Evolutionary conservation across 2,329 filamentous ascomycete species (phyloP), one percentile per base, ranked within the genome.

Genomic region (Malbranchea zuffiana): DNA sequence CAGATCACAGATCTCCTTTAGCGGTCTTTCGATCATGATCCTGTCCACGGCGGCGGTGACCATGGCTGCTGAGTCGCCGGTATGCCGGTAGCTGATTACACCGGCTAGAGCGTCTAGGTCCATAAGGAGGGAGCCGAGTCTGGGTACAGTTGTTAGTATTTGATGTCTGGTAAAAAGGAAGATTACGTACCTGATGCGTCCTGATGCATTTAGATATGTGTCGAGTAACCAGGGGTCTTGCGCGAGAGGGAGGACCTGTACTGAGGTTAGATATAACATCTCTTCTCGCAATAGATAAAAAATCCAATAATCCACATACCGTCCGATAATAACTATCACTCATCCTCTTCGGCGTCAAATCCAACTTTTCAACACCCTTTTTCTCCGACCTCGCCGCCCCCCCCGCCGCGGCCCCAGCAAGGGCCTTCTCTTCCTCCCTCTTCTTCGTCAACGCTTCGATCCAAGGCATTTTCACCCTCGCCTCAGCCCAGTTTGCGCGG

Each of bases 31-130:
- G 47, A 86, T 76, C 3, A 69, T 72, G 47, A 79, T 79, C 33
- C 75, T 61, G 49, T 79, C 75, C 39, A 74, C 75, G 13, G 73
- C 73, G 11, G 75, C 75, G 3, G 75, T 79, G 21, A 79, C 75
- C 1, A 73, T 78, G 1, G 71, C 74, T 1, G 78, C 74, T 28
- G 63, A 61, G 35, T 79, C 75, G 12, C 77, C 77, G 0, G 76
- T 78, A 48, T 81, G 77, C 44, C 80, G 82, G 57, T 85, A 79
- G 12, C 82, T 80, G 39, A 87, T 73, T 31, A 86, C 74, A 6
- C 82, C 82, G 1, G 80, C 80, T 5, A 87, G 60, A 0, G 82
- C 82, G 57, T 87, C 82, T 2, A 87, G 68, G 44, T 87, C 82
- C 80, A 86, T 86, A 43, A 87, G 74, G 11, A 87, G 63, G 0